These are phyloP conservation scores for Chrysoporthe austroafricana DNA, from an alignment of 2,329 filamentous ascomycete genomes.

Conservation along the genomic window DNA sequence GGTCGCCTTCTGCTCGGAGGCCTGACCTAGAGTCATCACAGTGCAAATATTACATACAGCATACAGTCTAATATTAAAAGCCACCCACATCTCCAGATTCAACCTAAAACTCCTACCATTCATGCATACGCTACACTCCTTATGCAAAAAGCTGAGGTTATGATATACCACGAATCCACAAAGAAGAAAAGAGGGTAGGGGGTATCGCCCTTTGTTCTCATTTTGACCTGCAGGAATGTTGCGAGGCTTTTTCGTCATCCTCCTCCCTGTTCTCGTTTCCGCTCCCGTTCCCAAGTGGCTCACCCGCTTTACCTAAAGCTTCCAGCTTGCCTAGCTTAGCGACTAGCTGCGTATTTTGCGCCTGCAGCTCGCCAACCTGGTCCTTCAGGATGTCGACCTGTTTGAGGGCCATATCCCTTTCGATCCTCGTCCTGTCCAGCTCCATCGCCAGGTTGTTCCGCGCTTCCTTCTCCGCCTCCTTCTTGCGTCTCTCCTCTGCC, in stretches of 20 bases:
- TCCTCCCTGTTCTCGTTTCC: background rate
- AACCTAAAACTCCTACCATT: slow-evolving; percentile 6
- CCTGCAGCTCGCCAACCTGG: slow-evolving; percentile 61
- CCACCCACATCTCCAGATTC: background rate
- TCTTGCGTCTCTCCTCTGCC: slow-evolving; percentile 54
- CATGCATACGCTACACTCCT: background rate
- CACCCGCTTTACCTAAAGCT: slow-evolving; percentile 1
- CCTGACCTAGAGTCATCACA: background rate
- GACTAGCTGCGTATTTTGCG: slow-evolving; percentile 62
- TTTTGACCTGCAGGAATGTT: slow-evolving; percentile 15
- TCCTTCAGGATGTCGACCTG: slow-evolving; percentile 58
- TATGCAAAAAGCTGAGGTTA: slow-evolving; percentile 4
- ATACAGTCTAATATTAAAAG: too few relatives aligned
- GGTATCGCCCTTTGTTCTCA: background rate
- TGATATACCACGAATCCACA: background rate
- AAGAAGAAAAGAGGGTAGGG: background rate
- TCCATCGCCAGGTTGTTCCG: slow-evolving; percentile 53
- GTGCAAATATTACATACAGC: background rate
- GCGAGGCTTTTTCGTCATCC: slow-evolving; percentile 15
- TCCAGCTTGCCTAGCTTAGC: slow-evolving; percentile 55
- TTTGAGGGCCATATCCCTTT: slow-evolving; percentile 55
- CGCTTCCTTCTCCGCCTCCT: slow-evolving; percentile 58
- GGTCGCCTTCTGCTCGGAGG: too few relatives aligned
- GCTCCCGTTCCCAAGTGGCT: slow-evolving; percentile 2
- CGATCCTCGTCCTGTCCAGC: slow-evolving; percentile 55